Evolutionary conservation across 2,329 filamentous ascomycete species (phyloP).

Genomic region (Colletotrichum orbiculare): DNA sequence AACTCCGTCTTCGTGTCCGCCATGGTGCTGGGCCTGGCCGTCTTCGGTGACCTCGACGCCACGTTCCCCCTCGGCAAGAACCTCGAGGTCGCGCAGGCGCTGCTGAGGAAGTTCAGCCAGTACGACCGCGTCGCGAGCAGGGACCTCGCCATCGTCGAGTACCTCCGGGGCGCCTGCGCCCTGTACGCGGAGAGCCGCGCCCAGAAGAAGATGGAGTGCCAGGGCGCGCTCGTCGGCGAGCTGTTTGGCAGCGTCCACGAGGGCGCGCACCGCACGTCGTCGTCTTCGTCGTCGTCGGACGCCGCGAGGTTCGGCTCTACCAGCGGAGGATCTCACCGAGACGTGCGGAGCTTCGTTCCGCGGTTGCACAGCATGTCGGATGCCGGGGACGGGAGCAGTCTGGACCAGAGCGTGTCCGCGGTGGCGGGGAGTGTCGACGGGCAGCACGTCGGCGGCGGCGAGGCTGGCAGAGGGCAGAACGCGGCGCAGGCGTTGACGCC

Average conservation of each 20-base stretch:
- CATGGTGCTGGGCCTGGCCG: conserved; percentile 55
- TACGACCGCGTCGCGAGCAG: conserved; percentile 41
- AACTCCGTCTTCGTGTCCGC: conserved; percentile 58
- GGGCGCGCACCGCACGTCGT: background rate
- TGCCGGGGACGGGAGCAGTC: background rate
- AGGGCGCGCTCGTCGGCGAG: conserved; percentile 39
- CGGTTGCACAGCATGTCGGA: background rate
- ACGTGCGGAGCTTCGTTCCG: background rate
- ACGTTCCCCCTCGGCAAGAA: conserved; percentile 45
- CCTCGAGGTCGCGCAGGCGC: conserved; percentile 38
- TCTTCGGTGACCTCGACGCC: conserved; percentile 56
- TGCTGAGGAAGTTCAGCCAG: conserved; percentile 41
- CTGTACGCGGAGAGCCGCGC: conserved; percentile 39
- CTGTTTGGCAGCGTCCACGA: conserved; percentile 42
- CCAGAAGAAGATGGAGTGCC: conserved; percentile 40
- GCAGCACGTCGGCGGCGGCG: too few species aligned
- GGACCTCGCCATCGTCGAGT: conserved; percentile 39
- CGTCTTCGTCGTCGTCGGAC: background rate
- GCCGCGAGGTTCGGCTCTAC: background rate
- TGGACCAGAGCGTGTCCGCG: conserved; percentile 11
- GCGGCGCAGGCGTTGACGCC: conserved; percentile 31
- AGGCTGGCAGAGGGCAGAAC: too few species aligned
- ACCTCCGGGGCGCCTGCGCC: conserved; percentile 41
- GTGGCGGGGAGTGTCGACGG: conserved; percentile 11
- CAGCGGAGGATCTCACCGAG: background rate